A percentile compares a stretch with the other conserved stretches of the same genome.
phyloP scores from a whole-genome alignment of 2,329 filamentous ascomycete genomes.

The Talaromyces sp. region DNA sequence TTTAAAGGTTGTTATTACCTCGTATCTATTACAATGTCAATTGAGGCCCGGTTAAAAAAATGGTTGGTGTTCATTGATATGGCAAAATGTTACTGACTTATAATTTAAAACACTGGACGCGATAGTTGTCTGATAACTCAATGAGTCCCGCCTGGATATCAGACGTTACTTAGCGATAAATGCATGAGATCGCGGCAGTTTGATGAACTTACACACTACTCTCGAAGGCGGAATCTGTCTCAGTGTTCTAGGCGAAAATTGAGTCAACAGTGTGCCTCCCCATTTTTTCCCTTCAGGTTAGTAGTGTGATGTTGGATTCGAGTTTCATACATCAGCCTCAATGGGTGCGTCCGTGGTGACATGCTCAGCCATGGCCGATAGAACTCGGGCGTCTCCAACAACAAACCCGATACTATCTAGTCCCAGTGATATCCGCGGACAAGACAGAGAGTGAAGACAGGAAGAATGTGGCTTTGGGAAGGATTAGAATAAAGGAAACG shows the following conservation, averaged over 20 bases:
- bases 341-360: constrained; percentile 14
- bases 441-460: not conserved
- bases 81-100: constrained; percentile 14
- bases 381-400: not conserved
- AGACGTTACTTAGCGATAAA: not conserved
- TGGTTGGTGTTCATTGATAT: not conserved
- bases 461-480: not conserved
- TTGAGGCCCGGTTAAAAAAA: not conserved
- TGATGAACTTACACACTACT: constrained; percentile 6
- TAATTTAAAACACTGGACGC: constrained; percentile 20
- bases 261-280: not conserved
- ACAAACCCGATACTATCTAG: not conserved
- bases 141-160: constrained; percentile 11
- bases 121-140: constrained; percentile 19
- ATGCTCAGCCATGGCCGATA: constrained; percentile 12
- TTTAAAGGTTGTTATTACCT: constrained; percentile 7
- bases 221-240: constrained; percentile 4
- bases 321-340: constrained; percentile 16
- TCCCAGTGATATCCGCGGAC: not conserved
- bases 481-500: not conserved
- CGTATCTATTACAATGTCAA: constrained; percentile 14
- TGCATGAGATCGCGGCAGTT: not conserved
- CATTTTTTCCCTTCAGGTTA: not conserved
- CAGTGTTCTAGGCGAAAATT: not conserved
- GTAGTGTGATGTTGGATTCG: not conserved